A percentile compares a stretch with the other conserved stretches of the same genome.
Conservation (phyloP, 495 filamentous ascomycete species). For the Hypoxylon fragiforme region DNA sequence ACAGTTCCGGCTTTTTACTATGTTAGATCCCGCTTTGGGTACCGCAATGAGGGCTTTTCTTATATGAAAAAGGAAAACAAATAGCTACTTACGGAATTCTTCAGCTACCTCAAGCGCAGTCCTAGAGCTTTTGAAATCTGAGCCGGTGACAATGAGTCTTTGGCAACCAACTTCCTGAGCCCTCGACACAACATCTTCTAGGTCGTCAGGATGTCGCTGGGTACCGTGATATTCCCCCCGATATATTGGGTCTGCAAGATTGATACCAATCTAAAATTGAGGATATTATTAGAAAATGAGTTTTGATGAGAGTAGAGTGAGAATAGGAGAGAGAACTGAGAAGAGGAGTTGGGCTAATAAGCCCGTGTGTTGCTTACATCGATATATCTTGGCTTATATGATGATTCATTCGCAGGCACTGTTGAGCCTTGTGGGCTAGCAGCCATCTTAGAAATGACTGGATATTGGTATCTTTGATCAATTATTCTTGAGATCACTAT, state of each 20-base stretch:
- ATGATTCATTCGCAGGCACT: conserved; percentile 3
- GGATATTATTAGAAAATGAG: neutral
- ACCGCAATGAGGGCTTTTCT: neutral
- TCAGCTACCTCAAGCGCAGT: conserved; percentile 73
- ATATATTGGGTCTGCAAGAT: conserved; percentile 88
- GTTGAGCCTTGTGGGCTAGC: conserved; percentile 2
- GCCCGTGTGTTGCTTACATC: conserved; percentile 53
- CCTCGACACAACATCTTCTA: conserved; percentile 73
- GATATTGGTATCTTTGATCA: conserved; percentile 12
- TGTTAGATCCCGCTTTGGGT: neutral
- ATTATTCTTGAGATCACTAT: conserved; percentile 1
- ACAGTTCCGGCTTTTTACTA: conserved; percentile 68
- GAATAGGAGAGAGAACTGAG: too few relatives aligned
- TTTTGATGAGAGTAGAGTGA: neutral
- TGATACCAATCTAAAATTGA: conserved; percentile 76
- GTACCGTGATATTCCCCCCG: conserved; percentile 82
- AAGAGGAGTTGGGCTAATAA: too few relatives aligned
- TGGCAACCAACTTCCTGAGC: conserved; percentile 74
- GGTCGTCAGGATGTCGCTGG: conserved; percentile 76
- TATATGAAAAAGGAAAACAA: neutral
- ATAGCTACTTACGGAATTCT: conserved; percentile 64
- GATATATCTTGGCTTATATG: conserved; percentile 57
- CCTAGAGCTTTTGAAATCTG: conserved; percentile 74
- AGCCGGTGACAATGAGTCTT: conserved; percentile 95
- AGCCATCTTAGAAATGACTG: conserved; percentile 30